Conservation (phyloP, 208 protist species). For the Acanthamoeba rhysodes region DNA sequence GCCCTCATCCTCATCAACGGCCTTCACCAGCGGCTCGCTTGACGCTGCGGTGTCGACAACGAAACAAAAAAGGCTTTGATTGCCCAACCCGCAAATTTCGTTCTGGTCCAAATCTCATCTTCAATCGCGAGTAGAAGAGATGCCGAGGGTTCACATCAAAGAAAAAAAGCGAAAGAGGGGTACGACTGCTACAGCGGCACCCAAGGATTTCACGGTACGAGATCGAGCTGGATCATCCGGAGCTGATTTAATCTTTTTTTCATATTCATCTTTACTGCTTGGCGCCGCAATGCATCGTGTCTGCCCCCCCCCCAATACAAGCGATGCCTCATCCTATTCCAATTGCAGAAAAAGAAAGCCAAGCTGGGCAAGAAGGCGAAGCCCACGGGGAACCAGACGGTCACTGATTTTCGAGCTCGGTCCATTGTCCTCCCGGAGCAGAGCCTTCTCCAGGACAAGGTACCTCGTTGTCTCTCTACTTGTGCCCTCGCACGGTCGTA, state of each 20-base stretch:
- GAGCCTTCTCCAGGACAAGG: conserved; percentile 66
- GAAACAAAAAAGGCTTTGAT: background rate
- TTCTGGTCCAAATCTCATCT: background rate
- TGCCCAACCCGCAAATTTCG: background rate
- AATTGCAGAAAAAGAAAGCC: conserved; percentile 47
- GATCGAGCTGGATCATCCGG: too few species aligned
- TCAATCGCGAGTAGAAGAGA: background rate
- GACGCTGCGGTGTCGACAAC: background rate
- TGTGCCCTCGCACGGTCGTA: background rate
- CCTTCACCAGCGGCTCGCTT: background rate
- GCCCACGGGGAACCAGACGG: background rate
- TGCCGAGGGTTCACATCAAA: conserved; percentile 2
- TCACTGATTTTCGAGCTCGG: conserved; percentile 44
- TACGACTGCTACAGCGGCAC: background rate
- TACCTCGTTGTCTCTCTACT: background rate
- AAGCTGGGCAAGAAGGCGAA: conserved; percentile 61
- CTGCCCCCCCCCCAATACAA: too few species aligned
- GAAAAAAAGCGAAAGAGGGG: background rate
- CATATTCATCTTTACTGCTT: background rate
- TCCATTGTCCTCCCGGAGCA: conserved; percentile 62
- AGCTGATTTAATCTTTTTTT: background rate
- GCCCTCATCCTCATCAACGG: conserved; percentile 66
- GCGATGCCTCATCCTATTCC: background rate
- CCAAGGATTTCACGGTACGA: conserved; percentile 28
- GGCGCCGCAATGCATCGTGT: too few species aligned